A percentile compares a stretch with the other conserved stretches of the same genome.
Evolutionary conservation across 345 rosid species (phyloP).

Genomic region (Eucalyptus brandiana): DNA sequence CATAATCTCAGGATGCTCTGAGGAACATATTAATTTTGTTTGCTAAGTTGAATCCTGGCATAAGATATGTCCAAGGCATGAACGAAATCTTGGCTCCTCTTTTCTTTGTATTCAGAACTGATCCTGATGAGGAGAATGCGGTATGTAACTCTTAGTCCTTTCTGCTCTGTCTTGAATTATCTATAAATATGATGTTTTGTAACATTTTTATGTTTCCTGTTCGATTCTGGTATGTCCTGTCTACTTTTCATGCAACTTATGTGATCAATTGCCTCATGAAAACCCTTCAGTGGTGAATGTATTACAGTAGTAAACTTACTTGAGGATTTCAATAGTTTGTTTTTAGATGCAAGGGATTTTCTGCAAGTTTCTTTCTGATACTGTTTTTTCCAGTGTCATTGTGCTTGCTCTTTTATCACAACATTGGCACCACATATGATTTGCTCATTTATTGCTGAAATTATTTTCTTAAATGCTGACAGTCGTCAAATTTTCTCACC

Average conservation of each 20-base stretch:
- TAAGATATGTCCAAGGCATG: constrained; percentile 99
- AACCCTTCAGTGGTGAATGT: background rate
- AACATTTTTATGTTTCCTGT: background rate
- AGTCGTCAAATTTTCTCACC: background rate
- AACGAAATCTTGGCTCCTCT: constrained; percentile 93
- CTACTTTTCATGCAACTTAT: background rate
- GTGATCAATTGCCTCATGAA: background rate
- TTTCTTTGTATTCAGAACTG: constrained; percentile 71
- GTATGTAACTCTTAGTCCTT: constrained; percentile 22
- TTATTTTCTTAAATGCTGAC: background rate
- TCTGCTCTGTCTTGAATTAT: background rate
- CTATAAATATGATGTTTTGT: background rate
- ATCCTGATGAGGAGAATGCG: constrained; percentile 66
- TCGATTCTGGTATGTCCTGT: background rate
- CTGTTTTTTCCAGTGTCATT: background rate
- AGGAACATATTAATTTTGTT: constrained; percentile 59
- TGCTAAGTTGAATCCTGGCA: constrained; percentile 98
- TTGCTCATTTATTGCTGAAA: background rate
- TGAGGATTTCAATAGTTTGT: background rate
- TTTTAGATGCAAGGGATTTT: background rate
- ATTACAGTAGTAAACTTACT: background rate
- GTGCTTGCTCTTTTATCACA: background rate
- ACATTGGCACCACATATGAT: background rate
- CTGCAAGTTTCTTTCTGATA: background rate
- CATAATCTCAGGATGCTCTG: constrained; percentile 64